Percentiles rank a stretch among this genome's conserved stretches.
These are phyloP conservation scores for Klebsormidium nitens DNA, from an alignment of 139 green algal genomes.

Conservation along the genomic window DNA sequence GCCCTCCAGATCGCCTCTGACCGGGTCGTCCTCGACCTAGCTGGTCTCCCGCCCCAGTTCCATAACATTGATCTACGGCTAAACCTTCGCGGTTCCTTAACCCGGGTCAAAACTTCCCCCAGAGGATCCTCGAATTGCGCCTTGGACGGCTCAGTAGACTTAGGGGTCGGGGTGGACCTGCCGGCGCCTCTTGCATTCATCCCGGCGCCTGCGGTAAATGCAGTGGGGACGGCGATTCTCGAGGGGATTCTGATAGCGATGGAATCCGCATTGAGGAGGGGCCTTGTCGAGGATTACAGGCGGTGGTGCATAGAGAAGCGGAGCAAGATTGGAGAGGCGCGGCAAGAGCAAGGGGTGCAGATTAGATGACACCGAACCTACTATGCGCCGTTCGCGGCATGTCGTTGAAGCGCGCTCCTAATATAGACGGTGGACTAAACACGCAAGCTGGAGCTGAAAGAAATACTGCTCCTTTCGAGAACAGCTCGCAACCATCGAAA, in stretches of 20 bases:
- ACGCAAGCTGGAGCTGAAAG: too few species aligned
- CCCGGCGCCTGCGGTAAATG: slow-evolving; percentile 1
- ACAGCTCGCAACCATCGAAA: too few species aligned
- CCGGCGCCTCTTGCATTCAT: background rate
- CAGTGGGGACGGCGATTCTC: slow-evolving; percentile 1
- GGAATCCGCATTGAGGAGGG: background rate
- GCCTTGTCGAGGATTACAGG: background rate
- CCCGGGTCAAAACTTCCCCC: background rate
- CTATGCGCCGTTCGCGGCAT: too few species aligned
- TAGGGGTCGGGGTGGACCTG: background rate
- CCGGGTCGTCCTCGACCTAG: background rate
- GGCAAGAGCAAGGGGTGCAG: background rate
- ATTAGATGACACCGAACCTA: too few species aligned
- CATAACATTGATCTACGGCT: background rate
- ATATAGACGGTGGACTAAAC: too few species aligned
- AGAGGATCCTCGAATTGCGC: too few species aligned
- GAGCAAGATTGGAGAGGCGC: background rate
- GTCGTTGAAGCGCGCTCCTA: too few species aligned
- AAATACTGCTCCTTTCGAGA: too few species aligned
- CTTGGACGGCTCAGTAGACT: slow-evolving; percentile 1
- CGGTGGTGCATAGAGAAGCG: background rate
- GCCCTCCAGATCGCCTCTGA: background rate
- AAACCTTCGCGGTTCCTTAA: background rate
- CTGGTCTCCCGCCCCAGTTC: background rate
- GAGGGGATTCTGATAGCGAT: slow-evolving; percentile 4